phyloP scores from a whole-genome alignment of 495 filamentous ascomycete genomes.

The Neurospora cerealis region DNA sequence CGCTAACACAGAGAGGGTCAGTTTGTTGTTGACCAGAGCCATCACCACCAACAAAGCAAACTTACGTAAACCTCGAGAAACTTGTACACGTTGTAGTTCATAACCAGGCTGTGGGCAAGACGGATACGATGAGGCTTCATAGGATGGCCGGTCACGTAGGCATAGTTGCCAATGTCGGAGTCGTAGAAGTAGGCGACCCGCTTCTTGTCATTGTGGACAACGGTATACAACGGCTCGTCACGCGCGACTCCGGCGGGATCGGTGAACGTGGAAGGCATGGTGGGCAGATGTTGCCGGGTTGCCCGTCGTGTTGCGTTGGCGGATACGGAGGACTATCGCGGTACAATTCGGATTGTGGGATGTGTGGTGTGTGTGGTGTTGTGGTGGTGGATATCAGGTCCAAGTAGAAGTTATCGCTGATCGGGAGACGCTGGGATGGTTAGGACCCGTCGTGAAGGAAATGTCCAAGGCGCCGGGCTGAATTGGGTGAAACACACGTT shows the following conservation, averaged over 20 bases:
- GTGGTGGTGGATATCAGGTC: background rate
- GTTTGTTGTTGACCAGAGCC: slow-evolving; percentile 1
- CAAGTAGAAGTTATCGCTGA: background rate
- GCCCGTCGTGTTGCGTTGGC: background rate
- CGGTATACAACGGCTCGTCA: slow-evolving; percentile 19
- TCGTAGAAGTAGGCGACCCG: slow-evolving; percentile 96
- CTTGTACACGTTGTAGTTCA: slow-evolving; percentile 98
- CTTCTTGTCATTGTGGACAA: slow-evolving; percentile 38
- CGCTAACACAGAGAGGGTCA: slow-evolving; percentile 43
- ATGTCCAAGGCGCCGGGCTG: background rate
- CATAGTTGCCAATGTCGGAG: slow-evolving; percentile 92
- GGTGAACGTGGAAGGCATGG: slow-evolving; percentile 13
- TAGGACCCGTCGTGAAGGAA: background rate
- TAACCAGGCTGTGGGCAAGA: slow-evolving; percentile 91
- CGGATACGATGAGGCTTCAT: slow-evolving; percentile 99
- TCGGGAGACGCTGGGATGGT: background rate
- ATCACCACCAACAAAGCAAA: slow-evolving; percentile 6
- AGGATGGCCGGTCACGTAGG: slow-evolving; percentile 94
- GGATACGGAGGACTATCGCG: background rate
- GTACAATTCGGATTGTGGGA: background rate
- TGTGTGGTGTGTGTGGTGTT: background rate
- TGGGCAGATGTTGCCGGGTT: background rate
- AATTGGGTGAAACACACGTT: background rate
- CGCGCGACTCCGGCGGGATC: slow-evolving; percentile 27
- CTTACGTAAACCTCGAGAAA: slow-evolving; percentile 98